A percentile compares a stretch with the other conserved stretches of the same genome.
These are phyloP conservation scores for Zizania palustris DNA, from an alignment of 202 grass and related monocot genomes.

Conservation along the genomic window DNA sequence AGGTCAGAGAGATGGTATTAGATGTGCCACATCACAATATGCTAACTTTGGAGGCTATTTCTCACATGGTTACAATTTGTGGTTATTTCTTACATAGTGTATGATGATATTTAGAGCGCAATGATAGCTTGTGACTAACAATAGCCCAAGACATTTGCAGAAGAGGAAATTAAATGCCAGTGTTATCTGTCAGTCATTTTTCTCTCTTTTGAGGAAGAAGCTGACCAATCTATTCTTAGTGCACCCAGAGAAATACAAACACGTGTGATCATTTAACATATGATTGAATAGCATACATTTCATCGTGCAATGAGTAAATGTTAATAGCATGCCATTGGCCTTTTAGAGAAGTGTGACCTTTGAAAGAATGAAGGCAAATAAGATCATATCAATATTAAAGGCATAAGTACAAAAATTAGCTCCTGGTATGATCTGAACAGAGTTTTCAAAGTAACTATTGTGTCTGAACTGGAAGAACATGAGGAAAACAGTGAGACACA, in stretches of 20 bases:
- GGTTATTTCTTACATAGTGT: conserved; percentile 30
- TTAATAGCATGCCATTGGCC: conserved; percentile 8
- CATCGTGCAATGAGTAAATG: background rate
- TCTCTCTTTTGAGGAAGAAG: conserved; percentile 9
- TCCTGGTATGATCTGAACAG: background rate
- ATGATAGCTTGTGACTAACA: conserved; percentile 27
- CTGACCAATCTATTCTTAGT: conserved; percentile 13
- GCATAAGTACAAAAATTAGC: conserved; percentile 1
- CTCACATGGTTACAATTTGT: conserved; percentile 35
- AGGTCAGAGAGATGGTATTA: conserved; percentile 39
- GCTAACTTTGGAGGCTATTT: conserved; percentile 35
- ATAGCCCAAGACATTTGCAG: conserved; percentile 18
- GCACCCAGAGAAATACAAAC: conserved; percentile 26
- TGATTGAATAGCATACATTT: conserved; percentile 1
- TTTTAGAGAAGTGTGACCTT: conserved; percentile 5
- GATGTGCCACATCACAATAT: conserved; percentile 17
- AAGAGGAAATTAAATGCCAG: conserved; percentile 12
- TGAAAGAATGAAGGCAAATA: conserved; percentile 15
- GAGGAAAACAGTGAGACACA: background rate
- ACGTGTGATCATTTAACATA: background rate
- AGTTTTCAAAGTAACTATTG: background rate
- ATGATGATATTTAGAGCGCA: conserved; percentile 27
- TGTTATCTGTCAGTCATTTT: conserved; percentile 3
- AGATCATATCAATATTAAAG: conserved; percentile 15
- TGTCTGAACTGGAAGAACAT: conserved; percentile 9